Conservation (phyloP, 2,329 filamentous ascomycete species). For the Macrophomina tecta region DNA sequence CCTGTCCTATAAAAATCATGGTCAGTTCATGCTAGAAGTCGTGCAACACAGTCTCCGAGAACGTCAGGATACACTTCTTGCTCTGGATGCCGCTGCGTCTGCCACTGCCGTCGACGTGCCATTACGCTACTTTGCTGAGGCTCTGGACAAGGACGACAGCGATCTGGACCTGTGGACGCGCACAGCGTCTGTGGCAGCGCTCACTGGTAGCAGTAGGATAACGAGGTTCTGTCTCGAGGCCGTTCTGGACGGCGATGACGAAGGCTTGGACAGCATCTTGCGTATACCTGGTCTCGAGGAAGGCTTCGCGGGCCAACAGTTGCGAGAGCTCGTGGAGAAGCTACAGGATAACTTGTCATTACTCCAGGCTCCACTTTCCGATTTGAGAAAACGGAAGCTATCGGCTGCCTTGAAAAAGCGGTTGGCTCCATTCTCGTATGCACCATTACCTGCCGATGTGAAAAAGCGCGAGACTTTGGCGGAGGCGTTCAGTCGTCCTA, state of each 20-base stretch:
- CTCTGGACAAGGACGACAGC: slow-evolving; percentile 68
- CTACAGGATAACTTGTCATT: slow-evolving; percentile 63
- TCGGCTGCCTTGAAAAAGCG: slow-evolving; percentile 59
- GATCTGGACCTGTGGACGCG: slow-evolving; percentile 70
- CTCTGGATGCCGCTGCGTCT: slow-evolving; percentile 39
- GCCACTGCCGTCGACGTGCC: slow-evolving; percentile 44
- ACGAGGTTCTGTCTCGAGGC: slow-evolving; percentile 68
- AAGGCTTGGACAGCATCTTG: slow-evolving; percentile 59
- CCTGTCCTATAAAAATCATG: slow-evolving; percentile 93
- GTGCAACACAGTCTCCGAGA: slow-evolving; percentile 60
- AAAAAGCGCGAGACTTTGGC: slow-evolving; percentile 10
- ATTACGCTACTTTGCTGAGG: slow-evolving; percentile 64
- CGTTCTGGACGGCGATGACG: slow-evolving; percentile 66
- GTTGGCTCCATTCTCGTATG: slow-evolving; percentile 59
- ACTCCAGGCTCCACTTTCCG: slow-evolving; percentile 56
- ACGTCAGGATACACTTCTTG: slow-evolving; percentile 41
- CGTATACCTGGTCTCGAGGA: slow-evolving; percentile 65
- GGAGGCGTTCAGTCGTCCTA: slow-evolving; percentile 31
- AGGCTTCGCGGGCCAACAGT: slow-evolving; percentile 58
- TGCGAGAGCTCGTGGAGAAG: slow-evolving; percentile 55
- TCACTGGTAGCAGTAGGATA: slow-evolving; percentile 64
- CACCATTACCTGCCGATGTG: slow-evolving; percentile 45
- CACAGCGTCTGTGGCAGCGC: slow-evolving; percentile 62
- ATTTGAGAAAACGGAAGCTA: slow-evolving; percentile 57
- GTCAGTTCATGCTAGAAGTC: slow-evolving; percentile 85